Evolutionary conservation across 2,329 filamentous ascomycete genomes (phyloP).

Genomic region (Triangularia setosa): DNA sequence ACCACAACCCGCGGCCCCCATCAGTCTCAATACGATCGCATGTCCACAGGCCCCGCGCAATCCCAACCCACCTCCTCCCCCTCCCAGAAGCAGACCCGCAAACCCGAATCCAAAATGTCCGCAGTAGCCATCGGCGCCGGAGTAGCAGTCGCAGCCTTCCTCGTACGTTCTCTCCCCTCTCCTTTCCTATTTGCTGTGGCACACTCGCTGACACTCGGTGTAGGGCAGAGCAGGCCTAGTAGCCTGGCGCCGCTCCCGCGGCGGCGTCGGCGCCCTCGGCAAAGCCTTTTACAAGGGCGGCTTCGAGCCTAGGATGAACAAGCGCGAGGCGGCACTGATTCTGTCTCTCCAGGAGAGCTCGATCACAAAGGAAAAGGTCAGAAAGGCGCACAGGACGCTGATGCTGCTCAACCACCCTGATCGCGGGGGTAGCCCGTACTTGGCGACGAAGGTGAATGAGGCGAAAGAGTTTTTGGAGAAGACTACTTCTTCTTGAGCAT

Average conservation of each 20-base stretch:
- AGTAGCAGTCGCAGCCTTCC: constrained; percentile 61
- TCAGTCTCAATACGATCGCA: constrained; percentile 32
- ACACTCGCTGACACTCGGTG: not conserved
- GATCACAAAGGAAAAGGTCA: constrained; percentile 86
- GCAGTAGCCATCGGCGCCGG: constrained; percentile 56
- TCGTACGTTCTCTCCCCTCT: constrained; percentile 39
- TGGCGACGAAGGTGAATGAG: constrained; percentile 97
- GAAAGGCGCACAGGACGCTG: constrained; percentile 89
- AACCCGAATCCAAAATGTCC: constrained; percentile 46
- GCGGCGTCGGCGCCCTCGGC: constrained; percentile 73
- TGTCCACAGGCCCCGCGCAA: not conserved
- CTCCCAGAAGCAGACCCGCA: not conserved
- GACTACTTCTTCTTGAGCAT: constrained; percentile 34
- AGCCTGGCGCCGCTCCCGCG: constrained; percentile 77
- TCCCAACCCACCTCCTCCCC: not conserved
- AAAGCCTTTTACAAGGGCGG: constrained; percentile 97
- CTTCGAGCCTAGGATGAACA: constrained; percentile 94
- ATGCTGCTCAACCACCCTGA: constrained; percentile 99
- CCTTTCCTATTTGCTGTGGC: not conserved
- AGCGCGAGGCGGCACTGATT: constrained; percentile 85
- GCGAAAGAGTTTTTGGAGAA: constrained; percentile 96
- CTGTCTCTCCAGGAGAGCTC: constrained; percentile 86
- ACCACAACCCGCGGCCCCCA: constrained; percentile 9
- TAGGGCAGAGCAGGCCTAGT: constrained; percentile 91
- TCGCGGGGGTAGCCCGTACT: constrained; percentile 90